Percentiles rank a stretch among this genome's conserved stretches.
Conservation (phyloP, 805 yeast species). For the Ascoidea tarda region DNA sequence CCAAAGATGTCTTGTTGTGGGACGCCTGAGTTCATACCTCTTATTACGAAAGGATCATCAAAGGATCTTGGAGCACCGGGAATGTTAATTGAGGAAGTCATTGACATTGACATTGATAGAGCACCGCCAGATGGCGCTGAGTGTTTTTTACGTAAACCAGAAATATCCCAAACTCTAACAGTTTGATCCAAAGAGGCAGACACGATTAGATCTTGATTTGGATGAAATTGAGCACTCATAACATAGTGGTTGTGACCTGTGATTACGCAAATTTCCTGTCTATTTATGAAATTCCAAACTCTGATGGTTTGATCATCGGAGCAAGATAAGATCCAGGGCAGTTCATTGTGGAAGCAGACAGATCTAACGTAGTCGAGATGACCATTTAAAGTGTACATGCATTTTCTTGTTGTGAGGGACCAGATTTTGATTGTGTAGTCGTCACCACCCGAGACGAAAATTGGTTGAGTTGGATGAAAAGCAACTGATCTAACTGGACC, state of each 20-base stretch:
- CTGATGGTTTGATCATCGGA: slow-evolving; percentile 98
- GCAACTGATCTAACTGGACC: slow-evolving; percentile 95
- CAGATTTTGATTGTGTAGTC: slow-evolving; percentile 92
- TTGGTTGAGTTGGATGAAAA: slow-evolving; percentile 96
- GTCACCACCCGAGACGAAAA: slow-evolving; percentile 95
- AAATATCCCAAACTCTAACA: slow-evolving; percentile 98
- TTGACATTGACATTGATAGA: slow-evolving; percentile 1
- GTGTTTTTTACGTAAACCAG: slow-evolving; percentile 88
- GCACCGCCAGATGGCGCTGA: slow-evolving; percentile 55
- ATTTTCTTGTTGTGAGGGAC: slow-evolving; percentile 85
- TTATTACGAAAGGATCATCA: slow-evolving; percentile 31
- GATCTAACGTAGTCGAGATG: slow-evolving; percentile 94
- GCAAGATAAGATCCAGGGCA: slow-evolving; percentile 94
- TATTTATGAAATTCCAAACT: slow-evolving; percentile 99
- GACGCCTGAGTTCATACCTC: slow-evolving; percentile 36
- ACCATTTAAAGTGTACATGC: slow-evolving; percentile 82
- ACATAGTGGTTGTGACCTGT: slow-evolving; percentile 99
- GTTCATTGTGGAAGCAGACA: slow-evolving; percentile 85
- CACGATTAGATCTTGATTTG: slow-evolving; percentile 84
- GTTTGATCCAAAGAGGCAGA: slow-evolving; percentile 96
- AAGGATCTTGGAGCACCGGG: slow-evolving; percentile 14
- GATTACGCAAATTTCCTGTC: slow-evolving; percentile 91
- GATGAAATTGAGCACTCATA: slow-evolving; percentile 97
- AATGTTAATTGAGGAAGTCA: slow-evolving; percentile 7
- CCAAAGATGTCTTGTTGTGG: slow-evolving; percentile 92